Evolutionary conservation across 495 filamentous ascomycete genomes (phyloP), one percentile per base, ranked within the genome.

Genomic region (Hyaloscypha variabilis): DNA sequence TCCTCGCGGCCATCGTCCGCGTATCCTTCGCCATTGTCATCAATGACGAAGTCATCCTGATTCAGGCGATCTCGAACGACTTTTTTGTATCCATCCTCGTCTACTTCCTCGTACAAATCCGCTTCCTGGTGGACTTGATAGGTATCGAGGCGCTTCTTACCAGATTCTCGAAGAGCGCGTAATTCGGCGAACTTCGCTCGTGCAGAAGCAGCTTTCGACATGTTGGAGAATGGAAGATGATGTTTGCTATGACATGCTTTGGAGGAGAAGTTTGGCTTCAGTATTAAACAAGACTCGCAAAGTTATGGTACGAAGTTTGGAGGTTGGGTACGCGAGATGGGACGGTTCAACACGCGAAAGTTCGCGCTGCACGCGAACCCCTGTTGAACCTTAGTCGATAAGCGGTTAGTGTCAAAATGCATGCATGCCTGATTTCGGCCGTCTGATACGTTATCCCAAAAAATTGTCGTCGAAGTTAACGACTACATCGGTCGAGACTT

Each of bases 1-100:
- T 97, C 95, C 74, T 99, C 95, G 57, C 95, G 91, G 62, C 95
- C 95, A 74, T 99, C 96, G 72, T 99, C 95, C 58, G 91, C 94
- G 74, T 99, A 99, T 28, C 93, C 92, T 66, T 91, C 91, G 58
- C 93, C 94, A 77, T 96, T 93, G 77, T 95, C 91, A 76, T 96
- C 92, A 60, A 99, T 91, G 62, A 99, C 94, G 65, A 99, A 99
- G 78, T 99, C 95, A 74, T 99, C 95, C 73, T 94, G 84, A 73
- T 96, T 92, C 52, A 99, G 82, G 24, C 96, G 90, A 52, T 89
- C 87, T 42, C 94, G 86, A 49, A 99, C 93, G 62, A 97, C 87
- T 73, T 97, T 95, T 77, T 97, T 97, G 82, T 99, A 99, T 56
- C 91, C 90, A 71, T 96, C 94, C 69, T 99, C 95, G 74, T 98